These are phyloP conservation scores for Venturia nashicola DNA, from an alignment of 2,329 filamentous ascomycete genomes.

Conservation along the genomic window DNA sequence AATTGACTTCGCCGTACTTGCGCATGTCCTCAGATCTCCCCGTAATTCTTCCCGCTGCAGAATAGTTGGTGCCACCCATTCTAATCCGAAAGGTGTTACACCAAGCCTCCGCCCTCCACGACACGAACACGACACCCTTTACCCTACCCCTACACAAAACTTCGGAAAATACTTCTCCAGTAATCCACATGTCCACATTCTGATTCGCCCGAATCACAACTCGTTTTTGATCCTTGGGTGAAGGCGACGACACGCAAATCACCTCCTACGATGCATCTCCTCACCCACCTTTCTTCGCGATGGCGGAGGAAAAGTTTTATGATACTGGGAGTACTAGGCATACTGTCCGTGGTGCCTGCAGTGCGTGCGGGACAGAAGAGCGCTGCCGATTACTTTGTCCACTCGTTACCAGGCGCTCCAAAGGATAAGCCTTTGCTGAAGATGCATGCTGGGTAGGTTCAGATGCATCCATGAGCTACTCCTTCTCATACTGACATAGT, in stretches of 20 bases:
- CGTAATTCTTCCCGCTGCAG: background rate
- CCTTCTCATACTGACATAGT: slow-evolving; percentile 8
- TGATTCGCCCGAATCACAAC: background rate
- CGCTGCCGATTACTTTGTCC: slow-evolving; percentile 83
- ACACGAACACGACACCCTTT: background rate
- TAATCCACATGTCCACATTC: background rate
- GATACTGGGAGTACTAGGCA: background rate
- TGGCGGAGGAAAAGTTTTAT: slow-evolving; percentile 8
- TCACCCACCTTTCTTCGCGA: slow-evolving; percentile 4
- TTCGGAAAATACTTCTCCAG: background rate
- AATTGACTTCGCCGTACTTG: too few species aligned
- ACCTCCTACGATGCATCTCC: background rate
- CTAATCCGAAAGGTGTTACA: background rate
- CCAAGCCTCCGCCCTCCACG: background rate
- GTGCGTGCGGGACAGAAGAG: slow-evolving; percentile 29
- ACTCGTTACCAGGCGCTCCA: slow-evolving; percentile 72
- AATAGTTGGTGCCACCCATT: background rate
- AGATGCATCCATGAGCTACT: background rate
- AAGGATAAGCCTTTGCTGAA: slow-evolving; percentile 61
- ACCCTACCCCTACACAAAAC: background rate
- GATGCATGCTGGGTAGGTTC: slow-evolving; percentile 93
- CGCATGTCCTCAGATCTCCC: background rate
- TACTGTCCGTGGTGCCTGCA: slow-evolving; percentile 2
- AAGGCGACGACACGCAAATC: background rate
- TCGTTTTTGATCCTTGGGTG: background rate